phyloP scores from a whole-genome alignment of 306 rosid genomes.

The Casuarina cunninghamiana region DNA sequence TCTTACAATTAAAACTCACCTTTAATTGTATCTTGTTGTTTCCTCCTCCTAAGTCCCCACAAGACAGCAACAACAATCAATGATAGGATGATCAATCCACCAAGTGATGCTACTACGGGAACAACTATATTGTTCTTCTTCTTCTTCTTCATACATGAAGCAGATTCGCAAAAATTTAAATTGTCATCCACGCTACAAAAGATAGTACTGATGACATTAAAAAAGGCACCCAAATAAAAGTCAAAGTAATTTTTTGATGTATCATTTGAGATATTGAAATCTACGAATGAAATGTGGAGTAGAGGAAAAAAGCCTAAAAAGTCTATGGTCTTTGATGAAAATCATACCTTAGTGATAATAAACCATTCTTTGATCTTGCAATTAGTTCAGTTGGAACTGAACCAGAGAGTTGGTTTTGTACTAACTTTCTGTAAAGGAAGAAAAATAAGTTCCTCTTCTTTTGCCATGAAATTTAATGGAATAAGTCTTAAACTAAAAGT shows the following conservation, averaged over 20 bases:
- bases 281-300: no score
- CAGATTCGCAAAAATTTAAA: constrained; percentile 34
- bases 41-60: constrained; percentile 20
- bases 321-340: not conserved
- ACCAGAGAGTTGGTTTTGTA: constrained; percentile 39
- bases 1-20: not conserved
- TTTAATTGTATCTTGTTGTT: not conserved
- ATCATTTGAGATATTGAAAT: not conserved
- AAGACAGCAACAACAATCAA: constrained; percentile 27
- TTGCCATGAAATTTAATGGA: not conserved
- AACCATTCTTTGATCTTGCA: constrained; percentile 33
- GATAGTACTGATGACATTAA: not conserved
- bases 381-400: constrained; percentile 37
- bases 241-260: not conserved
- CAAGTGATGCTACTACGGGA: constrained; percentile 43
- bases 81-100: constrained; percentile 38
- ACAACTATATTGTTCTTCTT: constrained; percentile 20
- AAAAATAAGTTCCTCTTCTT: not conserved
- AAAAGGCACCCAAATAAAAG: not conserved
- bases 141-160: constrained; percentile 26
- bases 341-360: constrained; percentile 48
- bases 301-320: not conserved
- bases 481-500: not conserved
- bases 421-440: constrained; percentile 50
- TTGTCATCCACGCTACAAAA: constrained; percentile 39